phyloP scores from a whole-genome alignment of 2,329 filamentous ascomycete genomes.

The Talaromyces amestolkiae region DNA sequence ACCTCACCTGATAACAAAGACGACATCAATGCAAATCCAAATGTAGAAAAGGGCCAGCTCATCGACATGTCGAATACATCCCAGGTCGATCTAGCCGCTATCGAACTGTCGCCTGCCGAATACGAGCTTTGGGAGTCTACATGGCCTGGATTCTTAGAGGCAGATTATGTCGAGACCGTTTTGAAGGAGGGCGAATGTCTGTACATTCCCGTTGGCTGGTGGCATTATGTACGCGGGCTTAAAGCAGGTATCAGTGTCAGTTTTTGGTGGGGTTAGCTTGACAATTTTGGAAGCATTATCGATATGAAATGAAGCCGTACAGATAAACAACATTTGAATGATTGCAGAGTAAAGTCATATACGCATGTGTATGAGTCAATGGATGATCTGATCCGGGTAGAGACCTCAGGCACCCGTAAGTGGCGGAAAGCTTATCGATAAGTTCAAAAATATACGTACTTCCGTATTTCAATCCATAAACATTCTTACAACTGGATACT shows the following conservation, averaged over 20 bases:
- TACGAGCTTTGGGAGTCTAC: constrained; percentile 42
- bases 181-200: constrained; percentile 78
- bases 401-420: not conserved
- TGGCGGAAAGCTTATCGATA: constrained; percentile 15
- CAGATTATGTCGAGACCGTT: constrained; percentile 71
- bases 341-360: not conserved
- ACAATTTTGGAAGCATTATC: not conserved
- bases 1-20: not conserved
- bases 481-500: not conserved
- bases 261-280: constrained; percentile 82
- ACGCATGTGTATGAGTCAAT: not conserved
- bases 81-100: constrained; percentile 67
- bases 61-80: constrained; percentile 95
- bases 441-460: constrained; percentile 2
- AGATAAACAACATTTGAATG: not conserved
- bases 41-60: constrained; percentile 20
- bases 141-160: constrained; percentile 57
- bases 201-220: constrained; percentile 93
- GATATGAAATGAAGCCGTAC: not conserved
- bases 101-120: constrained; percentile 55
- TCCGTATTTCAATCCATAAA: not conserved
- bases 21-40: not conserved
- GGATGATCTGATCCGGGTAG: not conserved
- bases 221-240: constrained; percentile 90
- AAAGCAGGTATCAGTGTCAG: constrained; percentile 90